Percentiles rank a stretch among this genome's conserved stretches.
These are phyloP conservation scores for Gamarada debralockiae DNA, from an alignment of 495 filamentous ascomycete species.

Conservation along the genomic window DNA sequence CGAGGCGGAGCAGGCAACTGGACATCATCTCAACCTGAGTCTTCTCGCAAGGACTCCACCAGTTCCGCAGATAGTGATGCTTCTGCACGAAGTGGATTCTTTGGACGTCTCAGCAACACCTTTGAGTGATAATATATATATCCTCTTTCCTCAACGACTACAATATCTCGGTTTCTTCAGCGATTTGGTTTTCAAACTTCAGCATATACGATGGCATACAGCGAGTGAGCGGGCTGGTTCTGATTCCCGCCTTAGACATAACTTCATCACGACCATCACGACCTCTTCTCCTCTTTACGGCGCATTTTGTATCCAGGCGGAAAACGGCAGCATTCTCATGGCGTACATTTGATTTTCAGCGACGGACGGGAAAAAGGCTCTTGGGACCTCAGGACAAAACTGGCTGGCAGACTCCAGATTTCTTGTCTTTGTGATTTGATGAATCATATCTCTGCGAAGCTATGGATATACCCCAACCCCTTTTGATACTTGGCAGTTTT, in stretches of 20 bases:
- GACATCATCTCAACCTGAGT: not conserved
- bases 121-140: slow-evolving; percentile 10
- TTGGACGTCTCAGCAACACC: slow-evolving; percentile 16
- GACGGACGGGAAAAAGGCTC: slow-evolving; percentile 13
- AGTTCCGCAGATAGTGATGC: slow-evolving; percentile 4
- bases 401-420: slow-evolving; percentile 27
- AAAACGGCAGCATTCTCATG: slow-evolving; percentile 13
- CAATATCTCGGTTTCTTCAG: not conserved
- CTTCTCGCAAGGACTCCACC: slow-evolving; percentile 16
- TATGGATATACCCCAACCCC: slow-evolving; percentile 18
- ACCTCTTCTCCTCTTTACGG: slow-evolving; percentile 3
- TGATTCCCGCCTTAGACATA: not conserved
- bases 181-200: slow-evolving; percentile 6
- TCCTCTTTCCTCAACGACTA: not conserved
- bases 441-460: slow-evolving; percentile 13
- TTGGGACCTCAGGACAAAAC: slow-evolving; percentile 25
- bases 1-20: slow-evolving; percentile 86
- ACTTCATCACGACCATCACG: not conserved
- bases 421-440: slow-evolving; percentile 23
- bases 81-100: slow-evolving; percentile 14
- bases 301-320: not conserved
- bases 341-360: slow-evolving; percentile 5
- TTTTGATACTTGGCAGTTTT: slow-evolving; percentile 15
- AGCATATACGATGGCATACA: not conserved
- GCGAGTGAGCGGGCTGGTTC: slow-evolving; percentile 4